Evolutionary conservation across 306 rosid genomes (phyloP), one percentile per base, ranked within the genome.

Genomic region (Lathyrus sativus): DNA sequence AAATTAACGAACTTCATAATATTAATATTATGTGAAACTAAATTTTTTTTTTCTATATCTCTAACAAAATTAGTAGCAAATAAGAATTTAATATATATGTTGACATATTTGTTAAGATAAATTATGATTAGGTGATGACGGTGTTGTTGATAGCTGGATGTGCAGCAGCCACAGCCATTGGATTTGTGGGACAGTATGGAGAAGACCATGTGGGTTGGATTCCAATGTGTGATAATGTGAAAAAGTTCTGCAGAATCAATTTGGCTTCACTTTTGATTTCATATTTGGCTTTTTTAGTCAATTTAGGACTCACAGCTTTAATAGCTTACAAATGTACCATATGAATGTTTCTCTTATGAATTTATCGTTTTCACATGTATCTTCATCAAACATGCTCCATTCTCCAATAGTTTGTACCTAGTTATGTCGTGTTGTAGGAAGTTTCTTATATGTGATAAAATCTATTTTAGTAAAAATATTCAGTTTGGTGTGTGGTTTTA

Each of bases 141-240:
- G 38, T 84, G 69, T 15, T 90, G 77, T 69, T 79, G 60, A 83
- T 78, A 62, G 78, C 88, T 63, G 95, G 85, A 33, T 90, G 96
- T 62, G 87, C 89, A 2, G 96, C 95, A 2, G 91, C 81, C 4
- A 82, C 84, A 0, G 91, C 95, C 2, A 31, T 84, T 11, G 95
- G 96, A 1, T 85, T 84, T 39, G 86, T 90, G 64, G 87, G 87
- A 3, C 65, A 72, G 45, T 84, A 33, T 55, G 96, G 96, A n/a
- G 87, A 90, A 56, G 28, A 76, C 0, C 85, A 79, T 11, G 68
- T 74, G 76, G 78, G 81, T 0, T 90, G 96, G 96, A 70, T 3
- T 24, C 49, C 89, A 1, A 62, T 88, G 0, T 90, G 96, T 43
- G 75, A 71, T 9, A 71, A 76, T 46, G 91, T 90, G 60, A 8